A percentile compares a stretch with the other conserved stretches of the same genome.
Evolutionary conservation across 306 rosid species (phyloP).

Genomic region (Datisca glomerata): DNA sequence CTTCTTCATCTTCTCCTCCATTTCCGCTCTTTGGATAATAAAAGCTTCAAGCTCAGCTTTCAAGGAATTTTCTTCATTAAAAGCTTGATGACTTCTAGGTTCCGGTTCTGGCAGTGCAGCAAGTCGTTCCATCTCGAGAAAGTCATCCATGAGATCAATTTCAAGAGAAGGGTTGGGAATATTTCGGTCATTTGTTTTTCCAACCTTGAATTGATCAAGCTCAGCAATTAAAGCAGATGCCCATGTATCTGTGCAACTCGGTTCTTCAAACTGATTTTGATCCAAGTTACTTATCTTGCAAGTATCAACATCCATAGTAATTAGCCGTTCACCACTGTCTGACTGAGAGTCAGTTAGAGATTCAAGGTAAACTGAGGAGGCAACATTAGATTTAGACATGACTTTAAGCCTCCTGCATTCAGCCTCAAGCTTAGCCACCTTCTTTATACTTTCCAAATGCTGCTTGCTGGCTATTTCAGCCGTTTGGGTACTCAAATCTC

Average conservation of each 20-base stretch:
- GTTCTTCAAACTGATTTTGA: conserved; percentile 41
- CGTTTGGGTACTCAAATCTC: conserved; percentile 84
- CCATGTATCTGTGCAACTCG: conserved; percentile 66
- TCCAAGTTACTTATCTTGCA: conserved; percentile 45
- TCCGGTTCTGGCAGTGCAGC: conserved; percentile 52
- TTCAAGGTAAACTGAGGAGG: conserved; percentile 54
- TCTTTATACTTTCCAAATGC: conserved; percentile 77
- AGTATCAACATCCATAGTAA: conserved; percentile 28
- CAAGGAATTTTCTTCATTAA: conserved; percentile 29
- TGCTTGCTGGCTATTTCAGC: conserved; percentile 98
- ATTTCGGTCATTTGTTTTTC: conserved; percentile 30
- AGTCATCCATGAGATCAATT: conserved; percentile 87
- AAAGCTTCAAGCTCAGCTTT: conserved; percentile 51
- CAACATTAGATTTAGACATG: conserved; percentile 35
- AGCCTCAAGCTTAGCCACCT: conserved; percentile 81
- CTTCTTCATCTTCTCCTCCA: conserved; percentile 37
- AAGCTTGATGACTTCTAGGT: conserved; percentile 19
- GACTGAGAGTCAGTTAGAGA: conserved; percentile 74
- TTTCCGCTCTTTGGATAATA: conserved; percentile 37
- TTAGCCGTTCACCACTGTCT: conserved; percentile 49
- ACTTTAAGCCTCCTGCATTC: conserved; percentile 75
- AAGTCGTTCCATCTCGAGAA: conserved; percentile 91
- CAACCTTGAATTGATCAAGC: conserved; percentile 78
- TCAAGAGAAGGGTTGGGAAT: conserved; percentile 44
- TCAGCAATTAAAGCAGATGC: conserved; percentile 59